Evolutionary conservation across 2,329 filamentous ascomycete genomes (phyloP).

Genomic region (Botrytis porri): DNA sequence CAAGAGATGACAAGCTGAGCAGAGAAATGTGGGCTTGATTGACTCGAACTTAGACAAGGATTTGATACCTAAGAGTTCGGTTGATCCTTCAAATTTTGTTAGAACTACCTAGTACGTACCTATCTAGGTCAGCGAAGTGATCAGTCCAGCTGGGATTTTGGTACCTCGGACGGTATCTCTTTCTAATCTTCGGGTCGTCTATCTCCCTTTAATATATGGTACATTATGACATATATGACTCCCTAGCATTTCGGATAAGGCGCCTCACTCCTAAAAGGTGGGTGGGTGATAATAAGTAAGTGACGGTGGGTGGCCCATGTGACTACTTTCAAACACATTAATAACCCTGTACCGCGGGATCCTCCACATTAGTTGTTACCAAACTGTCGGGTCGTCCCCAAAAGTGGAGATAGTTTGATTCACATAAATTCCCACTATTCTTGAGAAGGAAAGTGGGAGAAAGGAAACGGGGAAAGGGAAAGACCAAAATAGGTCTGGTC

Average conservation of each 20-base stretch:
- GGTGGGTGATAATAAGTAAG: not conserved
- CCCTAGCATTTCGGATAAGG: constrained; percentile 4
- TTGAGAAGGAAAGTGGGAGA: constrained; percentile 7
- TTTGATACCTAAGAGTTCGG: not conserved
- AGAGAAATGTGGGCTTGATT: not conserved
- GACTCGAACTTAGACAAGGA: not conserved
- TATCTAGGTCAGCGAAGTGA: not conserved
- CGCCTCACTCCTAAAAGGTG: constrained; percentile 3
- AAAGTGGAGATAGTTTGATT: constrained; percentile 5
- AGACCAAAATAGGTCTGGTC: not conserved
- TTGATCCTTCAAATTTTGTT: not conserved
- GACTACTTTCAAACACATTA: not conserved
- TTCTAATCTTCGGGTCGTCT: not conserved
- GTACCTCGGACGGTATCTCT: not conserved
- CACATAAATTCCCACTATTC: not conserved
- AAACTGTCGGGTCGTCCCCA: constrained; percentile 10
- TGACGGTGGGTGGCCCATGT: constrained; percentile 8
- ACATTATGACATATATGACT: not conserved
- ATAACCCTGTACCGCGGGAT: constrained; percentile 4
- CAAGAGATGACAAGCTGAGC: not conserved
- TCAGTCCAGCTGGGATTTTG: not conserved
- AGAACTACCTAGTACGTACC: not conserved
- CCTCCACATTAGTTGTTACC: constrained; percentile 3
- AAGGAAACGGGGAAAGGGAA: not conserved
- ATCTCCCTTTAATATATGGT: not conserved